Base-by-base conservation (phyloP, 768 basidiomycete species). In the Sistotremastrum niveocremeum region DNA sequence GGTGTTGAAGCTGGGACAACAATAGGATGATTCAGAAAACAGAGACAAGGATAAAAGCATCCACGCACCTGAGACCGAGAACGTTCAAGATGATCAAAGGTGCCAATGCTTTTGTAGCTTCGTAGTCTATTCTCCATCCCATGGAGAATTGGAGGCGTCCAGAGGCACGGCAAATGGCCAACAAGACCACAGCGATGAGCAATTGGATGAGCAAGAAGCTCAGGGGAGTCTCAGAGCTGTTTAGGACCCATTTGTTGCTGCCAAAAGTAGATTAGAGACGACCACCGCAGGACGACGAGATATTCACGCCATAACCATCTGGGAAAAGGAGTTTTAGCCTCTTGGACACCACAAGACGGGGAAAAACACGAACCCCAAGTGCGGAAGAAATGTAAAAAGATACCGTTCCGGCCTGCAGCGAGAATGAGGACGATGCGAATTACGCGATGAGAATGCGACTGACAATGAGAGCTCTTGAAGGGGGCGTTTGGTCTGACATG, bases 211-310 rank as follows among this genome's bases (percentile, higher is more conserved):
- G 79, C 10, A 93, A 71, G 71, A 94, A 91, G 67, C 93, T 93
- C 2, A 93, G 70, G 0, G 90, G 90, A 2, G 76, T 75, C 9
- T 69, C 59, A 11, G 87, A 85, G 20, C 64, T 63, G 58, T 82
- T 80, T 31, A 94, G 69, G 8, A 93, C 90, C 87, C 85, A 88
- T 83, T 91, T 89, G 56, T 89, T 89, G 36, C 85, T 88, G 61
- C 2, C 47, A 37, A 39, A 32, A n/a, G n/a, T 31, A 42, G 7
- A 29, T 37, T 45, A 30, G 52, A 32, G 33, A 30, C 41, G 47
- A 48, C 53, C 5, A 56, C 54, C 31, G 56, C 48, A 48, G 56
- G 45, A 53, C 59, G 51, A 32, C 39, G 12, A 36, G 31, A 4
- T 30, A 60, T 58, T 49, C 71, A 89, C 82, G 85, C 89, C 74